Base-by-base conservation (phyloP, 305 asterid species). In the Fraxinus latifolia region DNA sequence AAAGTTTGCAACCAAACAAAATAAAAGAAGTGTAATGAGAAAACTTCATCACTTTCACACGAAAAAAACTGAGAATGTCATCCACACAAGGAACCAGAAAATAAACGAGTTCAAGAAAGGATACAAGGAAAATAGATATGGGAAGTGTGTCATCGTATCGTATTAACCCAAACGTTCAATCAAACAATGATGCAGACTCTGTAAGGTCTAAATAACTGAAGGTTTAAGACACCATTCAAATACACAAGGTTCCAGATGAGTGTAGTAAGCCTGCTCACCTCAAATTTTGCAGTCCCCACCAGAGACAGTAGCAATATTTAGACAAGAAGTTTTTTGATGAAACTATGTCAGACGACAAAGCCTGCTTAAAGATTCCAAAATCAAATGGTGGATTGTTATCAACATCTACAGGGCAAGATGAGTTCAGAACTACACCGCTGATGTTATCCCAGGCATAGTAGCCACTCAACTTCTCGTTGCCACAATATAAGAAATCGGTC, bases 211-310 rank as follows among this genome's bases (percentile, higher is more conserved):
- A 73, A 55, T 1, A 77, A 70, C 82, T 39, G 73, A 65, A 82
- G 53, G 34, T 27, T 32, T 32, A 17, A 70, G 79, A 67, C 50
- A 39, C 25, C 73, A 11, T 74, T 79, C 47, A 50, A 32, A 27
- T 77, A 68, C 7, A 47, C 27, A 36, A 0, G 42, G 37, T 68
- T 74, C 15, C 79, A 50, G 71, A 76, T 77, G 44, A 29, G 80
- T 12, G 37, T 25, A 77, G 34, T 5, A 82, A 77, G 68, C 82
- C 37, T 5, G 36, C 74, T 87, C 87, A 95, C 99, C 99, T 96
- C 87, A 96, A 86, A 87, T 96, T 96, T 89, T 96, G 99, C 88
- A 96, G 91, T 34, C 99, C 98, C 98, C 99, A 96, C 99, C 99
- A 96, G 37, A 96, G 93, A 83, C 99, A 96, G 89, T 96, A 96